phyloP scores from a whole-genome alignment of 495 filamentous ascomycete species.

The Oidiodendron maius region DNA sequence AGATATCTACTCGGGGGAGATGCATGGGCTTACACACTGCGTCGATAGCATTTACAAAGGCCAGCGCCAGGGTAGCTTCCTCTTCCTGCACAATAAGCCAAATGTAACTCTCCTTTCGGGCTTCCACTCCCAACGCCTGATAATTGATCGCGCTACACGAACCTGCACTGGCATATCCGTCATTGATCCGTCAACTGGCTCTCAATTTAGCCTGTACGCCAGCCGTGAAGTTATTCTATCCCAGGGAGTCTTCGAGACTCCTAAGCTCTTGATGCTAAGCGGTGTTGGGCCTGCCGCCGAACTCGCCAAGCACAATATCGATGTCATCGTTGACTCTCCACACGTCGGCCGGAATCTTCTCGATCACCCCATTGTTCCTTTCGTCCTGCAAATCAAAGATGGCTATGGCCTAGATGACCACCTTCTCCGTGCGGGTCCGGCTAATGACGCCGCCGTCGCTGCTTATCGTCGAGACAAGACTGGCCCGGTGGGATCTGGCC shows the following conservation, averaged over 20 bases:
- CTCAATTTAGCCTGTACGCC: slow-evolving; percentile 7
- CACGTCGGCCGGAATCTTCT: slow-evolving; percentile 60
- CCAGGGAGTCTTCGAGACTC: slow-evolving; percentile 12
- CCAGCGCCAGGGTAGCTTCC: slow-evolving; percentile 43
- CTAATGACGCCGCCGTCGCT: slow-evolving; percentile 31
- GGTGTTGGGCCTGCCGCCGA: slow-evolving; percentile 21
- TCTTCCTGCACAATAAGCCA: slow-evolving; percentile 46
- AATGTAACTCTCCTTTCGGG: slow-evolving; percentile 48
- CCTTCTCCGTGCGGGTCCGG: slow-evolving; percentile 42
- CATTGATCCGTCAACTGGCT: slow-evolving; percentile 1
- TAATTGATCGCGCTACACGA: slow-evolving; percentile 41
- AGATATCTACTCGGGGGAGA: slow-evolving; percentile 50
- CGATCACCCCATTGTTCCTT: slow-evolving; percentile 43
- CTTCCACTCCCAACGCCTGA: slow-evolving; percentile 43
- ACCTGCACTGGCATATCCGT: slow-evolving; percentile 10
- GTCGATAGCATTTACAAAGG: slow-evolving; percentile 54
- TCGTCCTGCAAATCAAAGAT: slow-evolving; percentile 51
- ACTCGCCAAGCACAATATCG: slow-evolving; percentile 40
- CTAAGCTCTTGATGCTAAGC: slow-evolving; percentile 16
- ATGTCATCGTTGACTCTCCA: slow-evolving; percentile 47
- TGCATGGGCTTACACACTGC: slow-evolving; percentile 49
- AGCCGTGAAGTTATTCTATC: slow-evolving; percentile 20
- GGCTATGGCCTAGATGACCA: slow-evolving; percentile 47
- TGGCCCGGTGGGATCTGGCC: slow-evolving; percentile 42
- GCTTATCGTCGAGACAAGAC: slow-evolving; percentile 38